Percentiles rank a stretch among this genome's conserved stretches.
phyloP scores from a whole-genome alignment of 257 asterid genomes.

The Henckelia pumila region DNA sequence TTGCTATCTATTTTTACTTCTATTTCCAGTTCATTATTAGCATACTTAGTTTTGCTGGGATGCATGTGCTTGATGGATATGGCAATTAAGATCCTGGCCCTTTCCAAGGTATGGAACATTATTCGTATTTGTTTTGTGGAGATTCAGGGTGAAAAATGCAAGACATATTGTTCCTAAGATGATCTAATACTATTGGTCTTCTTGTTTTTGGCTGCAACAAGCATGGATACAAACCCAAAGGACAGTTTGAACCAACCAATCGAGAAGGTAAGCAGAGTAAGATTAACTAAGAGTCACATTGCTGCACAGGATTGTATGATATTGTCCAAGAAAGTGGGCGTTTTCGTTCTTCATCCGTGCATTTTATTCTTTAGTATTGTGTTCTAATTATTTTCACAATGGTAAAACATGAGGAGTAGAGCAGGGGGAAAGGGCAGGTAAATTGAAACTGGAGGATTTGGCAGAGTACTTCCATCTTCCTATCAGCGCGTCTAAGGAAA shows the following conservation, averaged over 20 bases:
- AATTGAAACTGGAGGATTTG: constrained; percentile 48
- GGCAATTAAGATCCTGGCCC: constrained; percentile 16
- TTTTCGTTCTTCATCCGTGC: background rate
- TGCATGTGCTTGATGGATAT: too few relatives aligned
- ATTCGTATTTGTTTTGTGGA: background rate
- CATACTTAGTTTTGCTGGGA: too few relatives aligned
- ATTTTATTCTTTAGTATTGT: background rate
- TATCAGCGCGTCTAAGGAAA: constrained; percentile 29
- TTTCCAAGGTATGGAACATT: background rate
- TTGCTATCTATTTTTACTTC: too few relatives aligned
- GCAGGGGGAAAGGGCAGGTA: constrained; percentile 71
- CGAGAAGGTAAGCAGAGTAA: constrained; percentile 21
- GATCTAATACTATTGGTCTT: background rate
- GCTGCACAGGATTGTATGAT: background rate
- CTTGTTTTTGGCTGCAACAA: constrained; percentile 14
- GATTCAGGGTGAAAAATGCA: background rate
- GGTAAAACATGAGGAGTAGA: constrained; percentile 25
- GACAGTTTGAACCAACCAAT: constrained; percentile 10
- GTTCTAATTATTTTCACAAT: background rate
- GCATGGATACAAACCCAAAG: constrained; percentile 20
- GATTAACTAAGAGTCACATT: background rate
- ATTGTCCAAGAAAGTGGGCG: too few relatives aligned
- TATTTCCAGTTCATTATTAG: too few relatives aligned
- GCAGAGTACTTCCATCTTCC: constrained; percentile 49
- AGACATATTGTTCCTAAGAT: background rate